Evolutionary conservation across 495 filamentous ascomycete genomes (phyloP), one percentile per base, ranked within the genome.

Genomic region (Lophiostoma macrostomum): DNA sequence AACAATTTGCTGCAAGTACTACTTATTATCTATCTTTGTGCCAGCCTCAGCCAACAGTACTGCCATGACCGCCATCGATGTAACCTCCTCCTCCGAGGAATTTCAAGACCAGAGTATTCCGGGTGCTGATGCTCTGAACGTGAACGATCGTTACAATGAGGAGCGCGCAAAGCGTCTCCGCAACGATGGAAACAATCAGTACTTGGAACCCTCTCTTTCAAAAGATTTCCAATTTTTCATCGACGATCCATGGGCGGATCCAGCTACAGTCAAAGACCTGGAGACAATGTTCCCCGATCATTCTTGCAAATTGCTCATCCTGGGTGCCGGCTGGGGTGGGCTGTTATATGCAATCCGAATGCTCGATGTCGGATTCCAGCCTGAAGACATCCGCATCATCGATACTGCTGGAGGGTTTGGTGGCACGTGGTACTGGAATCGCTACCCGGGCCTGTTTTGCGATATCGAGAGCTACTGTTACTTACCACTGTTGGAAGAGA

Each of bases 401-500:
- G 77, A 80, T 25, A 61, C 58, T 0, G 74, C 71, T 11, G 76
- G 76, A 28, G 75, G 73, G 7, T 73, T 76, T 20, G 77, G 77
- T 7, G 77, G 77, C 1, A 79, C 74, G 0, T 80, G 77, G 77
- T 80, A 73, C 46, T 80, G 75, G 76, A 79, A 80, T 51, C 67
- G 76, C 8, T 80, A 77, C 42, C 76, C 77, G 0, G 77, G 77
- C 0, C 50, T 76, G 6, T 67, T 67, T 36, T 79, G 76, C 59
- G 77, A 80, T 37, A 55, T 77, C 35, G 77, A 80, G 62, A 64
- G 69, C 32, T 79, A 77, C 48, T 46, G 64, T 5, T 80, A 80
- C 52, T 53, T 85, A 65, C 80, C 81, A 0, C 58, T 80, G 11
- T 65, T 84, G n/a, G 80, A 84, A 32, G 80, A 83, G 60, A 83